Conservation (phyloP, 495 filamentous ascomycete genomes). For the Penicillium diatomitis region DNA sequence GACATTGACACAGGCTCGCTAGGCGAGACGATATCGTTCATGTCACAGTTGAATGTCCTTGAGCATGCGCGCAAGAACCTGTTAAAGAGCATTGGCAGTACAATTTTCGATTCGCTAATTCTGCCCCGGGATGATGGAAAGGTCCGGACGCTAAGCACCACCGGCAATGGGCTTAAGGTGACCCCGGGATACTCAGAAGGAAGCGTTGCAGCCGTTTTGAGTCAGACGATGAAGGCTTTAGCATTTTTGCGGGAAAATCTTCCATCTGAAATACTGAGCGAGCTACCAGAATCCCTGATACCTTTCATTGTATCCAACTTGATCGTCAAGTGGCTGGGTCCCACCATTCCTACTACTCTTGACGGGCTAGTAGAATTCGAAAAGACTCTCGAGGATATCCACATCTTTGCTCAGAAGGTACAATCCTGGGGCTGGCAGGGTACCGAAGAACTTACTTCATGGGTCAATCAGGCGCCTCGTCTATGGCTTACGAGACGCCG, state of each 20-base stretch:
- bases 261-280: slow-evolving; percentile 50
- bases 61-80: slow-evolving; percentile 23
- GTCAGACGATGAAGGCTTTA: slow-evolving; percentile 50
- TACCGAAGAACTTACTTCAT: slow-evolving; percentile 61
- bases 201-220: slow-evolving; percentile 24
- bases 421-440: slow-evolving; percentile 58
- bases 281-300: slow-evolving; percentile 59
- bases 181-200: slow-evolving; percentile 17
- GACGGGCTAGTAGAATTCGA: slow-evolving; percentile 62
- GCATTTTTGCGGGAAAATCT: slow-evolving; percentile 55
- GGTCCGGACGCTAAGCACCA: slow-evolving; percentile 21
- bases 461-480: slow-evolving; percentile 68
- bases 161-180: slow-evolving; percentile 23
- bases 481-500: slow-evolving; percentile 82
- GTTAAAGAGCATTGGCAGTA: slow-evolving; percentile 22
- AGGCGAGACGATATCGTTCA: slow-evolving; percentile 25
- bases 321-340: slow-evolving; percentile 63
- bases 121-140: slow-evolving; percentile 15
- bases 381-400: slow-evolving; percentile 47
- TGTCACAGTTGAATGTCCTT: slow-evolving; percentile 28
- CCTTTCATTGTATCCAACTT: slow-evolving; percentile 55
- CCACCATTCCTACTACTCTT: slow-evolving; percentile 63
- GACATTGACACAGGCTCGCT: slow-evolving; percentile 20
- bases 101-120: slow-evolving; percentile 29
- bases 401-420: slow-evolving; percentile 53